Conservation (phyloP, 805 yeast genomes). For the Candida berthetii region DNA sequence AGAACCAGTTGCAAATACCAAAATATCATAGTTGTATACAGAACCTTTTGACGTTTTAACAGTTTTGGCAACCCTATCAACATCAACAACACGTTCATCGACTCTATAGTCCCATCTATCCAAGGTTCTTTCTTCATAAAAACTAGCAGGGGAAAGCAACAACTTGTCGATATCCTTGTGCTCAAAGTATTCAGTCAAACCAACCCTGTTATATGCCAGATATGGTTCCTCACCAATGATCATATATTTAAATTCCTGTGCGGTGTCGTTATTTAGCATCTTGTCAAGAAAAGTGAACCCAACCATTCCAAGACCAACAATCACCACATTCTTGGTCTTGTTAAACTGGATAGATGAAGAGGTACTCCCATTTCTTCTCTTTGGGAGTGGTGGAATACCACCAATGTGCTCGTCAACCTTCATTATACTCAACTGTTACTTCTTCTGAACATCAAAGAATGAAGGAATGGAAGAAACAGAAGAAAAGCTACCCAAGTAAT, state of each 20-base stretch:
- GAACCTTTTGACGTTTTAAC: constrained; percentile 12
- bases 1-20: constrained; percentile 28
- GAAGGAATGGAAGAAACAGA: no score
- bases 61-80: constrained; percentile 10
- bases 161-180: constrained; percentile 21
- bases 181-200: constrained; percentile 24
- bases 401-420: constrained; percentile 4
- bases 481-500: no score
- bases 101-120: constrained; percentile 19
- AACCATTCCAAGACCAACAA: constrained; percentile 32
- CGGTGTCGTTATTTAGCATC: constrained; percentile 23
- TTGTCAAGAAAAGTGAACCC: constrained; percentile 28
- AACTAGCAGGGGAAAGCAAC: constrained; percentile 19
- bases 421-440: background rate
- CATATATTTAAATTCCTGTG: constrained; percentile 19
- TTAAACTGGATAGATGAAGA: no score
- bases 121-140: constrained; percentile 16
- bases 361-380: no score
- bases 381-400: constrained; percentile 18
- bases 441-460: background rate
- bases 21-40: constrained; percentile 17
- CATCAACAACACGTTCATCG: constrained; percentile 14
- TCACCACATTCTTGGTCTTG: constrained; percentile 6
- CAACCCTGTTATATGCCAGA: constrained; percentile 30
- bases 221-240: constrained; percentile 30